Conservation (phyloP, 192 early-diverging fungal genomes). For the Entophlyctis luteolus region DNA sequence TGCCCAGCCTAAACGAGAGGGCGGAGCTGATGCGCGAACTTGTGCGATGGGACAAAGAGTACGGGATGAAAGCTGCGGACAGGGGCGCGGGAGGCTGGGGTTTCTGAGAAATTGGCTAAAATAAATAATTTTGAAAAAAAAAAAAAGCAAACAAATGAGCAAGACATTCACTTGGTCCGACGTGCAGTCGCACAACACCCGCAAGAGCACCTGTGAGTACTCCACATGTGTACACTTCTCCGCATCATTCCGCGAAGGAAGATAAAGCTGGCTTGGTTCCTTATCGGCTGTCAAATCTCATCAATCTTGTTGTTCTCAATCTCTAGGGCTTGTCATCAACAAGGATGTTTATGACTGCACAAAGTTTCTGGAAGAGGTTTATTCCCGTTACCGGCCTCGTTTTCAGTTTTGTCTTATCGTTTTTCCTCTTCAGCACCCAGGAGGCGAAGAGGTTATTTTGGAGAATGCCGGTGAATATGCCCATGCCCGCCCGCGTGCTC, state of each 20-base stretch:
- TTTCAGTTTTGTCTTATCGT: neutral
- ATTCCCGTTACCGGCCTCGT: neutral
- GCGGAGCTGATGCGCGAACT: constrained; percentile 26
- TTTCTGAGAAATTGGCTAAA: constrained; percentile 1
- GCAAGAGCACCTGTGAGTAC: constrained; percentile 64
- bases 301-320: neutral
- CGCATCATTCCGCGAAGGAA: neutral
- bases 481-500: too few relatives aligned
- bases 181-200: constrained; percentile 68
- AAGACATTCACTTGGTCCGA: constrained; percentile 46
- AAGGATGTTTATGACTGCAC: constrained; percentile 51
- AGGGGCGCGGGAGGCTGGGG: constrained; percentile 29
- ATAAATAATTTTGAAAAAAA: too few relatives aligned
- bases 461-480: constrained; percentile 79
- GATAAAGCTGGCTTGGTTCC: neutral
- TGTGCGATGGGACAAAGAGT: constrained; percentile 31
- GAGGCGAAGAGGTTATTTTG: constrained; percentile 93
- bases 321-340: constrained; percentile 46
- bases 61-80: constrained; percentile 24
- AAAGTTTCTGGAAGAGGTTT: constrained; percentile 50
- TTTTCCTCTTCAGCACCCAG: constrained; percentile 71
- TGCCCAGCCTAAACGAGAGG: constrained; percentile 27
- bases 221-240: neutral
- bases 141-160: constrained; percentile 20
- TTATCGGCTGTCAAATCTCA: too few relatives aligned